These are phyloP conservation scores for Saccharomyces hybrid DNA, from an alignment of 1,139 yeast genomes.

Conservation along the genomic window DNA sequence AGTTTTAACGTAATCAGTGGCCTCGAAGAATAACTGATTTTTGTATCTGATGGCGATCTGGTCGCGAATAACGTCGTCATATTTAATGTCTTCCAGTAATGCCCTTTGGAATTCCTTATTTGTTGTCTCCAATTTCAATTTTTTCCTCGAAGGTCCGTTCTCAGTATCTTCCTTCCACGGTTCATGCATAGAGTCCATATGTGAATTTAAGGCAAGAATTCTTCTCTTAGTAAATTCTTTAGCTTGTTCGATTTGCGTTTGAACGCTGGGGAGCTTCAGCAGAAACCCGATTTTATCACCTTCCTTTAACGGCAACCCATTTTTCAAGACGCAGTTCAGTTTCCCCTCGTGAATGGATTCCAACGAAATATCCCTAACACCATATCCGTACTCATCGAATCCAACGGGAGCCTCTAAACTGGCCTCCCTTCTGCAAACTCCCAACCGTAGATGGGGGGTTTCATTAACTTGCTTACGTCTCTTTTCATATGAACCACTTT, in stretches of 20 bases:
- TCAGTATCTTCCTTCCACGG: not conserved
- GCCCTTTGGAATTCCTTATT: conserved; percentile 26
- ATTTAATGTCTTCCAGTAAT: conserved; percentile 24
- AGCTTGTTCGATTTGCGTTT: conserved; percentile 38
- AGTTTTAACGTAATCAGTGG: conserved; percentile 72
- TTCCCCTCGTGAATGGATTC: conserved; percentile 53
- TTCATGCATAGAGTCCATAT: conserved; percentile 2
- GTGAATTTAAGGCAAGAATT: conserved; percentile 23
- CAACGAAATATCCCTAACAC: conserved; percentile 75
- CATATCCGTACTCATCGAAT: conserved; percentile 89
- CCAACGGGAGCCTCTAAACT: conserved; percentile 94
- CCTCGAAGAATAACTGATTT: conserved; percentile 73
- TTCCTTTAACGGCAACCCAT: conserved; percentile 37
- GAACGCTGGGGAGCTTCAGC: conserved; percentile 56
- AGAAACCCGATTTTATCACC: conserved; percentile 84
- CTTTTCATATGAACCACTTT: conserved; percentile 11
- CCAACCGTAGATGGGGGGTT: conserved; percentile 65
- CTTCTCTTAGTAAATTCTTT: conserved; percentile 29
- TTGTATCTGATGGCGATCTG: conserved; percentile 83
- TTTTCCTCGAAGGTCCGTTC: conserved; percentile 8
- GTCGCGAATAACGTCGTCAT: conserved; percentile 49
- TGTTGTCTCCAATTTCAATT: conserved; percentile 13
- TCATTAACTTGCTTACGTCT: conserved; percentile 21
- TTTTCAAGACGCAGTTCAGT: conserved; percentile 13
- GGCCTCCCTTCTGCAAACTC: conserved; percentile 78